Evolutionary conservation across 371 early-diverging fungal genomes (phyloP), one percentile per base, ranked within the genome.

Genomic region (Lichtheimia ornata): DNA sequence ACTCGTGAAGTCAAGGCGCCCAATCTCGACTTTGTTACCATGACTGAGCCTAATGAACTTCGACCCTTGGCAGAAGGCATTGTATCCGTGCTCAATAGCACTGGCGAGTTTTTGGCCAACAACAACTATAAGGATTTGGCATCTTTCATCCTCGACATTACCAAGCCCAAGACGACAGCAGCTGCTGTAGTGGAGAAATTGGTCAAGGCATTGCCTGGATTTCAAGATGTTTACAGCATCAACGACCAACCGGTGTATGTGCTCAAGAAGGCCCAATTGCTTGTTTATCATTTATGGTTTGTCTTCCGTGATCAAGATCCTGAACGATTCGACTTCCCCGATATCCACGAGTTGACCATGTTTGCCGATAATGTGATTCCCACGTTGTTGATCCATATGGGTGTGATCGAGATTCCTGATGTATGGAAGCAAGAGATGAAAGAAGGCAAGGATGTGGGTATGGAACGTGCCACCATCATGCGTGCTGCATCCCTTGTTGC

Each of bases 311-410:
- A 76, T n/a, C 77, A 78, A 49, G 52, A 73, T 12, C 77, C 75
- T 3, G 76, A 67, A 1, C 65, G 68, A 9, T 93, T 93, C 69
- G 76, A 76, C 35, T 91, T 92, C 62, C 70, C 59, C 5, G 91
- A 91, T 53, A 79, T 90, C 30, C 63, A 78, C 43, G 65, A 73
- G 0, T 65, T 91, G 59, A 89, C 93, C 0, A 72, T 91, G 22
- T 89, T 89, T 67, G 84, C 86, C 0, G 92, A 92, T 59, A 90
- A 89, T 66, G 90, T 89, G 9, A 81, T 92, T 18, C 91, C 92
- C 7, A 84, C 89, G 2, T 66, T 91, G 66, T 65, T 90, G 61
- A 69, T 67, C 17, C 74, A 87, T 54, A 69, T 84, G 5, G 85
- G 84, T 5, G 63, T 87, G 7, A 49, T 90, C 49, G 64, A 74